phyloP scores from a whole-genome alignment of 2,329 filamentous ascomycete species.

The Pezicula neosporulosa region DNA sequence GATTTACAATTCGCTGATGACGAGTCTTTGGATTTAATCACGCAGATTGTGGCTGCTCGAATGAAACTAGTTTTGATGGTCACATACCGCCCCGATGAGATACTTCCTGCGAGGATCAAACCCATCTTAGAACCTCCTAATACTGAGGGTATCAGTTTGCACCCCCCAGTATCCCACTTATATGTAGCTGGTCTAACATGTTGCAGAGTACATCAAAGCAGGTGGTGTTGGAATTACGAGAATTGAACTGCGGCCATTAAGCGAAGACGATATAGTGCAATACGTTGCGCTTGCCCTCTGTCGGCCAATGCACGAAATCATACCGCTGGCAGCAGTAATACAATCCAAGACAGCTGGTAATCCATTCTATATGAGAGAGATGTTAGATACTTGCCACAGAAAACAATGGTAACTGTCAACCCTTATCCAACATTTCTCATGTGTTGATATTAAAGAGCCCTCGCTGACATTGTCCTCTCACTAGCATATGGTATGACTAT shows the following conservation, averaged over 20 bases:
- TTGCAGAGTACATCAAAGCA: slow-evolving; percentile 24
- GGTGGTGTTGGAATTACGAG: slow-evolving; percentile 59
- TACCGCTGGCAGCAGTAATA: slow-evolving; percentile 77
- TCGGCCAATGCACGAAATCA: slow-evolving; percentile 65
- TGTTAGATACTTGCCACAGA: slow-evolving; percentile 81
- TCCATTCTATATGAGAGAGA: slow-evolving; percentile 87
- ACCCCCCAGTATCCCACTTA: slow-evolving; percentile 11
- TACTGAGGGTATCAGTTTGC: slow-evolving; percentile 43
- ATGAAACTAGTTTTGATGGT: slow-evolving; percentile 79
- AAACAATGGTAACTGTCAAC: slow-evolving; percentile 56
- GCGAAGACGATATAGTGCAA: slow-evolving; percentile 74
- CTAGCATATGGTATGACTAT: slow-evolving; percentile 80
- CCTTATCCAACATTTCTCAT: too few relatives aligned
- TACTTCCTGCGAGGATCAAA: slow-evolving; percentile 52
- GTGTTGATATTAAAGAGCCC: too few relatives aligned
- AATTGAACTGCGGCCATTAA: slow-evolving; percentile 69
- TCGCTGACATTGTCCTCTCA: too few relatives aligned
- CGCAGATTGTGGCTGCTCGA: slow-evolving; percentile 73
- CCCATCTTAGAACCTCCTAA: slow-evolving; percentile 51
- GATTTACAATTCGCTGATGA: slow-evolving; percentile 89
- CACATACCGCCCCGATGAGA: slow-evolving; percentile 68
- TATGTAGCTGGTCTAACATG: slow-evolving; percentile 18
- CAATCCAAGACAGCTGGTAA: slow-evolving; percentile 88
- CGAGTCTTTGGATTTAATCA: slow-evolving; percentile 80
- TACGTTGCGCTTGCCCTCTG: slow-evolving; percentile 83